phyloP scores from a whole-genome alignment of 805 yeast species.

The Tetrapisispora namnaoensis region DNA sequence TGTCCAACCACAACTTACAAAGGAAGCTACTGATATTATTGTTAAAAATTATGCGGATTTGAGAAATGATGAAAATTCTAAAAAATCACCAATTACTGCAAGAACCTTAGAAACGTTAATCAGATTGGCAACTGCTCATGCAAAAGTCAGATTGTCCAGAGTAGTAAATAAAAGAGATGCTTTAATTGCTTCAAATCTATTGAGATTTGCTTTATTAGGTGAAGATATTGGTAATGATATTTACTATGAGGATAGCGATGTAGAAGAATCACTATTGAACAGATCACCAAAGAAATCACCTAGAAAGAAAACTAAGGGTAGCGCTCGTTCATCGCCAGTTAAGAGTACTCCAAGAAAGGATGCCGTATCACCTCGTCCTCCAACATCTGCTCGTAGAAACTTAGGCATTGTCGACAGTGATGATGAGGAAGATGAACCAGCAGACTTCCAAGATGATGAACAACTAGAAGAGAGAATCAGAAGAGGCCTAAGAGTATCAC shows the following conservation, averaged over 20 bases:
- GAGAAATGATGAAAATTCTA: slow-evolving; percentile 71
- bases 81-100: slow-evolving; percentile 94
- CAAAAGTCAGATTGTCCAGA: slow-evolving; percentile 81
- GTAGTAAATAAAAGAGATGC: slow-evolving; percentile 73
- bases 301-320: slow-evolving; percentile 19
- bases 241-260: slow-evolving; percentile 14
- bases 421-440: slow-evolving; percentile 22
- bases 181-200: slow-evolving; percentile 69
- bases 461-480: slow-evolving; percentile 13
- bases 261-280: slow-evolving; percentile 9
- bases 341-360: slow-evolving; percentile 11
- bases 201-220: slow-evolving; percentile 71
- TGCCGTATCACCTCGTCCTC: neutral
- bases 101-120: slow-evolving; percentile 93
- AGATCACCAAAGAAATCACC: slow-evolving; percentile 28
- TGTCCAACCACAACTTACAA: slow-evolving; percentile 68
- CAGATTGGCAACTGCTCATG: slow-evolving; percentile 93
- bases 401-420: slow-evolving; percentile 25
- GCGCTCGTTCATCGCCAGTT: slow-evolving; percentile 12
- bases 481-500: slow-evolving; percentile 24
- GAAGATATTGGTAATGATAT: slow-evolving; percentile 25
- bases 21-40: slow-evolving; percentile 69
- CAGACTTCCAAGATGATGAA: slow-evolving; percentile 11
- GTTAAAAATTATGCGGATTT: slow-evolving; percentile 71
- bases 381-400: slow-evolving; percentile 12